Base-by-base conservation (phyloP, 1,284 basidiomycete genomes). In the Cryptococcus sp. region DNA sequence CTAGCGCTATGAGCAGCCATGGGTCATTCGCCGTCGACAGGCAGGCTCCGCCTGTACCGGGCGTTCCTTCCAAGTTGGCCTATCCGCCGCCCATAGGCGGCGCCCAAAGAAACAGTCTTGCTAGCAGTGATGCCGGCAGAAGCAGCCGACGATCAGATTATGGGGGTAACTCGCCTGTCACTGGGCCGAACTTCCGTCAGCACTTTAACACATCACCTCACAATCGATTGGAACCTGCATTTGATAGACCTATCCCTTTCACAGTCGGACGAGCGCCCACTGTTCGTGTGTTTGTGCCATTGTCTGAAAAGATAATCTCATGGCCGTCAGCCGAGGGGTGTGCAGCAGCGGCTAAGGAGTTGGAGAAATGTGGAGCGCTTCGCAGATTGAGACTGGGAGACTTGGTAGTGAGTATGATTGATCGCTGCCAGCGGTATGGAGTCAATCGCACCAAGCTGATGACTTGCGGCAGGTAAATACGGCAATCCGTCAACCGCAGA, bases 241-340 rank as follows among this genome's bases (percentile, higher is more conserved):
- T 79, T 50, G 75, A 79, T 45, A 68, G 67, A 20, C 73, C 77
- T 3, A 69, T 72, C 0, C 78, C 78, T 2, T 78, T 67, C 60
- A 70, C 68, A 25, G 65, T 66, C 0, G 78, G 75, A 17, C 67
- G 78, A 11, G 75, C 71, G 0, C 79, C 79, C 7, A 66, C 78
- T 11, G 56, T 80, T 38, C 62, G 74, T 22, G 75, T 80, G 1
- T 79, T 79, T 46, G 73, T 79, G 1, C 77, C 77, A 1, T 52
- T 79, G 6, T 73, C 72, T 5, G 65, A 69, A 3, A 54, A 56
- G 13, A 72, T 79, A 1, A 60, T 49, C 5, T 56, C 62, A 15
- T 80, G 79, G 79, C 79, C 79, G 3, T 77, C 73, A 3, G 68
- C 72, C 5, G 73, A 78, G 53, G 79, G 75, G 1, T 73, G 76